Conservation (phyloP, 176 grass and related monocot species). For the Lolium multiflorum region DNA sequence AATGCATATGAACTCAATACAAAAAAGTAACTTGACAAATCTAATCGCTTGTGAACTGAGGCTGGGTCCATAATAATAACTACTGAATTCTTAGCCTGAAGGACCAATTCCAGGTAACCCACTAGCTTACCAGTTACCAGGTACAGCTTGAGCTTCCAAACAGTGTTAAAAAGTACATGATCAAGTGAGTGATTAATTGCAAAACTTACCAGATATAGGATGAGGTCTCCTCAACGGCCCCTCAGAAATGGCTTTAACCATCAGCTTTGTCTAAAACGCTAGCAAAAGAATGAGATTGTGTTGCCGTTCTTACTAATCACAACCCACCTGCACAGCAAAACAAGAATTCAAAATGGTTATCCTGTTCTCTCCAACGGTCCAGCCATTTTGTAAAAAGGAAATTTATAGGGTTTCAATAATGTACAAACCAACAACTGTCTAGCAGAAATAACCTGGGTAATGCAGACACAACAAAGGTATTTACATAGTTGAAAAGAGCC, state of each 20-base stretch:
- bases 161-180: background rate
- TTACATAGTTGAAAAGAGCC: background rate
- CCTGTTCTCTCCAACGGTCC: background rate
- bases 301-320: slow-evolving; percentile 30
- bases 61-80: background rate
- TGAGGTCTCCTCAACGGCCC: background rate
- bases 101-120: background rate
- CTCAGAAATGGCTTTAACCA: slow-evolving; percentile 24
- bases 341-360: slow-evolving; percentile 2
- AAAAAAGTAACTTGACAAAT: slow-evolving; percentile 11
- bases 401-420: background rate
- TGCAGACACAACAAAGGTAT: background rate
- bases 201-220: slow-evolving; percentile 16
- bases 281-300: background rate
- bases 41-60: background rate
- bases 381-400: background rate
- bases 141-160: slow-evolving; percentile 1
- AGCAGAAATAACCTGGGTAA: slow-evolving; percentile 15
- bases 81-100: background rate
- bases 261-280: background rate
- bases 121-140: slow-evolving; percentile 3
- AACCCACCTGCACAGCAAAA: slow-evolving; percentile 30
- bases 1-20: slow-evolving; percentile 12
- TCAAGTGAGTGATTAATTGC: background rate
- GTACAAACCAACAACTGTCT: background rate